These are phyloP conservation scores for Russula sp. DNA, from an alignment of 768 basidiomycete genomes.

Conservation along the genomic window DNA sequence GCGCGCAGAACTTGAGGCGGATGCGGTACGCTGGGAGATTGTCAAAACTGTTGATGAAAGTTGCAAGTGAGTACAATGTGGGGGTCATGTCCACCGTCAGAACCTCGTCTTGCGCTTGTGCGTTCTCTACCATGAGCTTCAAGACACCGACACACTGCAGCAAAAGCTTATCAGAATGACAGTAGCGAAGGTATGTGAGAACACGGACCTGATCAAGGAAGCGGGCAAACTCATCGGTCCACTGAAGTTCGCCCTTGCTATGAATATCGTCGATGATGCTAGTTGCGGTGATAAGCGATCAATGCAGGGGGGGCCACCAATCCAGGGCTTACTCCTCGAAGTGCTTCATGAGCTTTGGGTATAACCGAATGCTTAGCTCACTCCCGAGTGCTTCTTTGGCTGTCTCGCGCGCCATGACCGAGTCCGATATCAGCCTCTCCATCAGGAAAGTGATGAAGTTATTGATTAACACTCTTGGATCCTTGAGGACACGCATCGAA, in stretches of 20 bases:
- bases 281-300: not conserved
- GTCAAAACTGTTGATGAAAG: slow-evolving; percentile 56
- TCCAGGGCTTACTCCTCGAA: slow-evolving; percentile 58
- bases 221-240: slow-evolving; percentile 37
- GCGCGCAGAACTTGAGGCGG: slow-evolving; percentile 65
- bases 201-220: slow-evolving; percentile 66
- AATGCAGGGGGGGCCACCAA: not conserved
- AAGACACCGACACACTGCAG: slow-evolving; percentile 65
- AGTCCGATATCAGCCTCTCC: slow-evolving; percentile 56
- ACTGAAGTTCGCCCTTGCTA: slow-evolving; percentile 39
- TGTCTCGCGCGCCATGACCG: slow-evolving; percentile 63
- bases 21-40: slow-evolving; percentile 51
- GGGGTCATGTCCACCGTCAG: slow-evolving; percentile 33
- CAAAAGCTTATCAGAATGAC: not conserved
- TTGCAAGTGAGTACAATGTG: slow-evolving; percentile 43
- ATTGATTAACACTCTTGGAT: slow-evolving; percentile 51
- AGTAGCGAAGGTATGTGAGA: not conserved
- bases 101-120: slow-evolving; percentile 53
- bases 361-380: slow-evolving; percentile 67
- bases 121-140: slow-evolving; percentile 71
- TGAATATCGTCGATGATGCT: slow-evolving; percentile 49
- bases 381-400: slow-evolving; percentile 74
- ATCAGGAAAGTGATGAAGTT: slow-evolving; percentile 63
- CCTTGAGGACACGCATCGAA: slow-evolving; percentile 55
- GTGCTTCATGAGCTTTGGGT: slow-evolving; percentile 57